These are phyloP conservation scores for Geotrichum klebahnii DNA, from an alignment of 1,139 yeast species.

Conservation along the genomic window DNA sequence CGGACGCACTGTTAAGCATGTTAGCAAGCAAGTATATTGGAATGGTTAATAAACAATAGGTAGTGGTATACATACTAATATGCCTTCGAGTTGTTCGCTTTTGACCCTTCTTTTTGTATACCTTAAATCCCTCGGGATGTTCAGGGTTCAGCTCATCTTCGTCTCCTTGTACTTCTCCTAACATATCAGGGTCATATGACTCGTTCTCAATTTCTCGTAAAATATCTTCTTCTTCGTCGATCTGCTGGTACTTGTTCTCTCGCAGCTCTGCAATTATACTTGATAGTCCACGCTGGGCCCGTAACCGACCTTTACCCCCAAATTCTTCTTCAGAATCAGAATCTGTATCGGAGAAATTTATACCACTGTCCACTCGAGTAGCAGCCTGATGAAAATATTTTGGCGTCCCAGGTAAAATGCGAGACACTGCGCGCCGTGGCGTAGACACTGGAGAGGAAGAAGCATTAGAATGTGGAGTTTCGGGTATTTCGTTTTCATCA, in stretches of 20 bases:
- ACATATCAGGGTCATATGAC: constrained; percentile 21
- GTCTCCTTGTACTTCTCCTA: constrained; percentile 24
- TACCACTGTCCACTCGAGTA: not conserved
- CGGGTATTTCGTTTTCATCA: not conserved
- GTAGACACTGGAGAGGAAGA: constrained; percentile 1
- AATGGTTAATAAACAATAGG: no score
- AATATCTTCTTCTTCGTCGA: constrained; percentile 23
- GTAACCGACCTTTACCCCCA: constrained; percentile 15
- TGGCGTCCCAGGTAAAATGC: constrained; percentile 17
- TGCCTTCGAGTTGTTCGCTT: constrained; percentile 63
- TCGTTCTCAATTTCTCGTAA: constrained; percentile 29
- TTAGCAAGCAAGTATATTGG: no score
- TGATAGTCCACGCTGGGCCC: constrained; percentile 20
- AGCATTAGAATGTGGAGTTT: not conserved
- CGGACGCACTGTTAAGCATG: constrained; percentile 18
- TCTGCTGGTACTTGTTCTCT: constrained; percentile 29
- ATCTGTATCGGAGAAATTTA: not conserved
- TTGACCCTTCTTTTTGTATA: constrained; percentile 45
- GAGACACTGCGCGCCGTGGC: not conserved
- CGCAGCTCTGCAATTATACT: constrained; percentile 23
- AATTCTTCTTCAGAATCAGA: constrained; percentile 15
- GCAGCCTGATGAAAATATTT: constrained; percentile 15
- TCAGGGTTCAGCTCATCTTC: constrained; percentile 19
- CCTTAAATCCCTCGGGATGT: constrained; percentile 22
- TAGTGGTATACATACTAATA: constrained; percentile 51